Base-by-base conservation (phyloP, 2,329 filamentous ascomycete species). In the Daldinia sp. region DNA sequence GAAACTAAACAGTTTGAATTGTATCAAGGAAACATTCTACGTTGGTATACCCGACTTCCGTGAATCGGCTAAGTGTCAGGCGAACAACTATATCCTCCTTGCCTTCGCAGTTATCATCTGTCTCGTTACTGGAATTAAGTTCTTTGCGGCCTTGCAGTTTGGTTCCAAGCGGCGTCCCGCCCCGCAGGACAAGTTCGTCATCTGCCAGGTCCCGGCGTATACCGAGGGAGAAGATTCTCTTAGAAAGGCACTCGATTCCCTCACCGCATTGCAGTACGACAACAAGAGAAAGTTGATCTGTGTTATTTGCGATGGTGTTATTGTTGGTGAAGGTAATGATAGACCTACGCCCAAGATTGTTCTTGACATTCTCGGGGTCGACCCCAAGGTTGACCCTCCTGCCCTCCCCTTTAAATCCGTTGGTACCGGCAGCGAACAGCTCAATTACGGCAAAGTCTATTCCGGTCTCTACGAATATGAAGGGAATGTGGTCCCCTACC, bases 401-500 rank as follows among this genome's bases (percentile, higher is more conserved):
- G 93, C 95, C 0, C 83, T 99, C 29, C 92, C 94, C 0, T 98
- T 98, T 86, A 94, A 94, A 79, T 96, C 93, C 3, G 89, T 99
- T 60, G 95, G 95, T 52, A 83, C 89, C 50, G 93, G 94, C 70
- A 93, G 87, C 72, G 92, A 97, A 64, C 94, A 98, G 76, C 89
- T 98, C 68, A 99, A 99, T 79, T 98, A 97, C 74, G 95, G 94
- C 74, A 99, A 99, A 76, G 94, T 99, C 13, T 99, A 98, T 78
- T 98, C 94, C 49, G 95, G 95, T 74, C 86, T 99, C 2, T 99
- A 99, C 77, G 95, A 99, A 76, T 97, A 88, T 64, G 94, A 99
- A 82, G 95, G 94, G 78, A 97, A 97, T 70, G 94, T 99, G 3
- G 95, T 99, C 9, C 95, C 95, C 0, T 99, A 97, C 73, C 80